Base-by-base conservation (phyloP, 768 basidiomycete species). In the Pulveroboletus frians region DNA sequence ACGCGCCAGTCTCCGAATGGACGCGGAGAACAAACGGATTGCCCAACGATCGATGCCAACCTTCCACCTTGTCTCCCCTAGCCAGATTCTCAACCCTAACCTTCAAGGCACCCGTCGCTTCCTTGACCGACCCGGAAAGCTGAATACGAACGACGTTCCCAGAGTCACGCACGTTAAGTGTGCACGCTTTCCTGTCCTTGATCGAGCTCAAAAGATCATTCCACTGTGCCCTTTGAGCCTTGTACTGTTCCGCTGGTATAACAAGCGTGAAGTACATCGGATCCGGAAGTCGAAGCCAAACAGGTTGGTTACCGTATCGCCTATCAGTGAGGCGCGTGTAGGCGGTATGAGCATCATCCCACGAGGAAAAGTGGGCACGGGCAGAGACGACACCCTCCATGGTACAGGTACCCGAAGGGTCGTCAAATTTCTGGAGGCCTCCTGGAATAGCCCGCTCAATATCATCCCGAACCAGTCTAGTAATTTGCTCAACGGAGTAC, bases 21-120 rank as follows among this genome's bases (percentile, higher is more conserved):
- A 79, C 56, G 0, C 60, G 64, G 26, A 55, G 53, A 39, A 76
- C 56, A 43, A 79, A 77, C 1, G 54, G 27, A 42, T 60, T 69
- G 2, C 53, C 57, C 49, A 81, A 70, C 0, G 71, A 70, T 30
- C 69, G 63, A 61, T 82, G 80, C 81, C 80, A 83, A 30, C 71
- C 71, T 4, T 65, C 63, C 3, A 83, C 64, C 31, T 64, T 75
- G 35, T 77, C 74, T 5, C 82, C 82, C 20, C 69, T 69, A 3
- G 72, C 75, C 34, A 84, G 59, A 44, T 68, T 74, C 60, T 84
- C 83, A 0, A 80, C 76, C 44, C 81, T 68, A 11, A 83, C 81
- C 65, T 83, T 84, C 51, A 84, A 57, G 5, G 73, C 69, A 1
- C 83, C 83, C 1, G 76, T 71, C 2, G 72, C 73, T 54, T 76